Percentiles rank a stretch among this genome's conserved stretches.
These are phyloP conservation scores for Daldinia childiae DNA, from an alignment of 495 filamentous ascomycete species.

Conservation along the genomic window DNA sequence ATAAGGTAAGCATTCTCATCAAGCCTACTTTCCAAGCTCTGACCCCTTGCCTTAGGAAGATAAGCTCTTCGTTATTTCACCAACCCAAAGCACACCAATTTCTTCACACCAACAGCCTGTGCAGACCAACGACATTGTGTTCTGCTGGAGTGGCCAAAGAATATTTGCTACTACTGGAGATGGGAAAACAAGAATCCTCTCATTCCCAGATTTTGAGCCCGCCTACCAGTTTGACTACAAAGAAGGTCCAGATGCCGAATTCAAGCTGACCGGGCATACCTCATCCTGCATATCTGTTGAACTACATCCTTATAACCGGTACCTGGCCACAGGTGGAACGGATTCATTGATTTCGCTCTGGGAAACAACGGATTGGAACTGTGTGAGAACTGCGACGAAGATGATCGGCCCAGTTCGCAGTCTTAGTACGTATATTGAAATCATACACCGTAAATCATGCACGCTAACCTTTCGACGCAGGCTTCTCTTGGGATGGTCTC, in stretches of 20 bases:
- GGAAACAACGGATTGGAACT: constrained; percentile 94
- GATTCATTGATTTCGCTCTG: constrained; percentile 90
- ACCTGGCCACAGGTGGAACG: constrained; percentile 87
- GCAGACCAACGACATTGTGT: constrained; percentile 84
- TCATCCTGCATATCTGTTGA: constrained; percentile 76
- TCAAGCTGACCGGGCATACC: constrained; percentile 83
- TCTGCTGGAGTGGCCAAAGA: constrained; percentile 76
- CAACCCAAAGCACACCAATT: constrained; percentile 60
- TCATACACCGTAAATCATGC: neutral
- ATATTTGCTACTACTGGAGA: constrained; percentile 86
- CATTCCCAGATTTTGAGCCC: constrained; percentile 70
- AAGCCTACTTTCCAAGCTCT: constrained; percentile 8
- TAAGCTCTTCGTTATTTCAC: constrained; percentile 71
- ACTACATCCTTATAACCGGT: constrained; percentile 77
- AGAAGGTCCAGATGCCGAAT: constrained; percentile 54
- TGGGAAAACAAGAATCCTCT: constrained; percentile 81
- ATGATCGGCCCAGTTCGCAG: constrained; percentile 83
- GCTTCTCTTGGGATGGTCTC: constrained; percentile 89
- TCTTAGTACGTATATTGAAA: constrained; percentile 63
- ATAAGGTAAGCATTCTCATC: constrained; percentile 67
- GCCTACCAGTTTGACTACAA: constrained; percentile 53
- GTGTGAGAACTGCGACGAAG: constrained; percentile 77
- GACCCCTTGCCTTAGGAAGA: constrained; percentile 65
- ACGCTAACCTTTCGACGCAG: constrained; percentile 41
- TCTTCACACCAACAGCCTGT: constrained; percentile 73